A percentile compares a stretch with the other conserved stretches of the same genome.
Conservation (phyloP, 805 yeast genomes). For the Saccharomyces cerevisiae region DNA sequence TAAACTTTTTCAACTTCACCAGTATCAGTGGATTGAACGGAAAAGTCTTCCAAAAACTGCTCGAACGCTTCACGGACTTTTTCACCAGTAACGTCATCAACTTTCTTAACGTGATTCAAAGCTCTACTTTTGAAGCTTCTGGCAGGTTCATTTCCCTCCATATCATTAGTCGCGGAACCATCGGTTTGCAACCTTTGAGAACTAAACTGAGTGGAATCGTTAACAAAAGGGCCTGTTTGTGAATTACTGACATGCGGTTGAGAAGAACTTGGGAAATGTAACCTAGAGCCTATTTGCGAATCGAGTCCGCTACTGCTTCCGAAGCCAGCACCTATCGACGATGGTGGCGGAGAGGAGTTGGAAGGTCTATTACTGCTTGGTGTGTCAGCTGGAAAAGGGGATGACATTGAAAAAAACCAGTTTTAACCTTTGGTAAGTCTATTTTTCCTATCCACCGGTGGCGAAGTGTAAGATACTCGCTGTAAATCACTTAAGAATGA, state of each 20-base stretch:
- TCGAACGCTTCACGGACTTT: conserved; percentile 89
- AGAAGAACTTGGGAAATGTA: conserved; percentile 27
- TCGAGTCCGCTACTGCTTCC: conserved; percentile 26
- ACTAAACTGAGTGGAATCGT: conserved; percentile 16
- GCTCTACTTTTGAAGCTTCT: conserved; percentile 40
- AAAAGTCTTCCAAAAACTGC: conserved; percentile 63
- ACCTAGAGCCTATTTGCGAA: conserved; percentile 19
- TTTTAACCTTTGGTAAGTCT: background rate
- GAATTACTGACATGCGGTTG: conserved; percentile 12
- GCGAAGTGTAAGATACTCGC: background rate
- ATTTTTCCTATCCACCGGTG: background rate
- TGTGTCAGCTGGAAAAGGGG: conserved; percentile 16
- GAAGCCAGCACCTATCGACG: conserved; percentile 24
- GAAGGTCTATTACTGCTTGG: conserved; percentile 16
- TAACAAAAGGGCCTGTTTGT: conserved; percentile 4
- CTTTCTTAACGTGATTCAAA: conserved; percentile 69
- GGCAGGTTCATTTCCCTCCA: conserved; percentile 13
- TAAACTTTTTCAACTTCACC: conserved; percentile 48
- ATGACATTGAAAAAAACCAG: conserved; percentile 11
- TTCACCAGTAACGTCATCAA: conserved; percentile 86
- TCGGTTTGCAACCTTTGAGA: conserved; percentile 19
- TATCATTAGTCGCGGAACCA: conserved; percentile 10
- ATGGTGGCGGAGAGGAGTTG: conserved; percentile 25
- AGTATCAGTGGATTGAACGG: conserved; percentile 31
- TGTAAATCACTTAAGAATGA: background rate